Conservation (phyloP, 805 yeast species). For the Jamesozyma jinghongensis region DNA sequence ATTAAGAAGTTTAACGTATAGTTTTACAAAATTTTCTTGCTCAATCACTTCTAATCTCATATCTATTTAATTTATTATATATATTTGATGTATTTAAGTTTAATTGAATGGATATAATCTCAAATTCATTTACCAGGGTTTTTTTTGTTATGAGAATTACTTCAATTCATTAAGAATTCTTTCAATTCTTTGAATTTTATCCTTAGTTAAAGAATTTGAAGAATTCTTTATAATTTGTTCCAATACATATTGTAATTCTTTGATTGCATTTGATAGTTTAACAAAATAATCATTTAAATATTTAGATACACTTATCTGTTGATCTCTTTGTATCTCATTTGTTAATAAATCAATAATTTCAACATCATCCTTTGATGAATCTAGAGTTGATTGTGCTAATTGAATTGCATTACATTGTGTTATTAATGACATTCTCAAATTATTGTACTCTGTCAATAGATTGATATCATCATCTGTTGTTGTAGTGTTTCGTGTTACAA, state of each 20-base stretch:
- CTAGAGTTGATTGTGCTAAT: conserved; percentile 8
- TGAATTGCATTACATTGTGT: conserved; percentile 15
- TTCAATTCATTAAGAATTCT: conserved; percentile 1
- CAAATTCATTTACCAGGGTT: too few relatives aligned
- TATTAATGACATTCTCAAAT: conserved; percentile 14
- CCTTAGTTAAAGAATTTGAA: conserved; percentile 1
- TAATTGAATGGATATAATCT: neutral
- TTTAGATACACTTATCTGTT: neutral
- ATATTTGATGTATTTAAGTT: conserved; percentile 2
- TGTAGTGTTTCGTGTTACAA: conserved; percentile 9
- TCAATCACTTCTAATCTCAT: neutral
- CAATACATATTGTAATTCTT: conserved; percentile 10
- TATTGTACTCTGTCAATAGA: conserved; percentile 19
- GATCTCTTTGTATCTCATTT: conserved; percentile 6
- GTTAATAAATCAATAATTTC: conserved; percentile 6
- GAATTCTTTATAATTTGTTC: conserved; percentile 15
- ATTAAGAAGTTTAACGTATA: conserved; percentile 40
- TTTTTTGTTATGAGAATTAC: conserved; percentile 2
- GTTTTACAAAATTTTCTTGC: neutral
- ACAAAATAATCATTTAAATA: conserved; percentile 11
- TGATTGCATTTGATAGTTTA: conserved; percentile 7
- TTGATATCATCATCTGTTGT: conserved; percentile 8
- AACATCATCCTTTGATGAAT: conserved; percentile 5
- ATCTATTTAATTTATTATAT: conserved; percentile 3
- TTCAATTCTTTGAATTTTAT: neutral